Conservation (phyloP, 495 filamentous ascomycete genomes). For the Penicillium parvum region DNA sequence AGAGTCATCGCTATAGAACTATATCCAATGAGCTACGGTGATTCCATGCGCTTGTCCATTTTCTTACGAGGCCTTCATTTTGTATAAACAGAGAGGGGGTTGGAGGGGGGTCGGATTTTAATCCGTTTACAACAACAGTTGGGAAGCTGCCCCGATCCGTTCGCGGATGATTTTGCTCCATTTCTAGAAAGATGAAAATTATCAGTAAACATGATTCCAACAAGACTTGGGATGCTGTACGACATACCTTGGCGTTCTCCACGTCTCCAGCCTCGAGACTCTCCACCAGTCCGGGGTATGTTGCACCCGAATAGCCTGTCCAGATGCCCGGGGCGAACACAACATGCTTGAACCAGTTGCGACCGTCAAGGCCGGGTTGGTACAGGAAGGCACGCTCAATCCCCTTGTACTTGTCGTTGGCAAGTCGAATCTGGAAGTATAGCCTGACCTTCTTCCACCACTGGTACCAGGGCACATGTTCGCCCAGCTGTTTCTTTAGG, state of each 20-base stretch:
- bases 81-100: too few relatives aligned
- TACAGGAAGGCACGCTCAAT: constrained; percentile 61
- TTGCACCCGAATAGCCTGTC: constrained; percentile 82
- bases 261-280: constrained; percentile 52
- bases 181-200: constrained; percentile 34
- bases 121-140: constrained; percentile 28
- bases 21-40: background rate
- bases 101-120: background rate
- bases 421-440: constrained; percentile 46
- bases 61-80: too few relatives aligned
- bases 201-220: constrained; percentile 2
- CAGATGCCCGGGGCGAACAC: constrained; percentile 74
- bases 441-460: constrained; percentile 66
- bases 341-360: constrained; percentile 65
- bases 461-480: constrained; percentile 69
- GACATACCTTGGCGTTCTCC: constrained; percentile 40
- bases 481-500: constrained; percentile 43
- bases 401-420: constrained; percentile 60
- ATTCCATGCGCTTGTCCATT: background rate
- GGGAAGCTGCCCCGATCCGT: constrained; percentile 34
- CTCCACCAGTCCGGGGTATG: constrained; percentile 60
- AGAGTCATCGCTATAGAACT: too few relatives aligned
- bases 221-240: background rate
- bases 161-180: constrained; percentile 42
- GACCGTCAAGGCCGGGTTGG: constrained; percentile 51